Base-by-base conservation (phyloP, 306 rosid genomes). In the Macrotyloma uniflorum region DNA sequence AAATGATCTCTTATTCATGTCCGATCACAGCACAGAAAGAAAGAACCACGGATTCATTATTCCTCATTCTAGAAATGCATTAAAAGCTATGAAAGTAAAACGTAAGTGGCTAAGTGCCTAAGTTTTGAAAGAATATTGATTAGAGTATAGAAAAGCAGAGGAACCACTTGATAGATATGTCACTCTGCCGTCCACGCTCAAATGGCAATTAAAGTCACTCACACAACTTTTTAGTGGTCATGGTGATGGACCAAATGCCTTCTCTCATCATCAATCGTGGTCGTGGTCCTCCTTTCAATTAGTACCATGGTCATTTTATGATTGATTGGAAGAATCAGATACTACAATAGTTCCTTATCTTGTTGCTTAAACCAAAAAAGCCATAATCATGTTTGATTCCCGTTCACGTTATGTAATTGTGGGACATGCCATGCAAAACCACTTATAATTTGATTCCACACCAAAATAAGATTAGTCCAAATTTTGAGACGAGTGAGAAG, bases 241-340 rank as follows among this genome's bases (percentile, higher is more conserved):
- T 32, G 20, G 43, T 8, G 43, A 38, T 38, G 13, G 33, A 43
- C 81, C 68, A 68, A n/a, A 66, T 77, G 66, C 10, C n/a, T 2
- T 69, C 55, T 81, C 47, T 76, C 77, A 61, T 64, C 71, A 18
- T 26, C 84, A 78, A 72, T 84, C 83, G 28, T 26, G 2, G 28
- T n/a, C n/a, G 59, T 35, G 14, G 1, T 18, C 23, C 12, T 79
- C 78, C 24, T 64, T 62, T 43, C 12, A 67, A 35, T 33, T 54
- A 51, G n/a, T n/a, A n/a, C n/a, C n/a, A n/a, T n/a, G n/a, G n/a
- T 36, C 38, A 36, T 55, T 74, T 51, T 78, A 14, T 36, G 4
- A 16, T 70, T 49, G 43, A 50, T 67, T 57, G 61, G 65, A 81
- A 73, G 38, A 73, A 80, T 76, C 69, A 67, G 46, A 45, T n/a